Percentiles rank a stretch among this genome's conserved stretches.
Evolutionary conservation across 768 basidiomycete species (phyloP).

Genomic region (Collybiopsis luxurians): DNA sequence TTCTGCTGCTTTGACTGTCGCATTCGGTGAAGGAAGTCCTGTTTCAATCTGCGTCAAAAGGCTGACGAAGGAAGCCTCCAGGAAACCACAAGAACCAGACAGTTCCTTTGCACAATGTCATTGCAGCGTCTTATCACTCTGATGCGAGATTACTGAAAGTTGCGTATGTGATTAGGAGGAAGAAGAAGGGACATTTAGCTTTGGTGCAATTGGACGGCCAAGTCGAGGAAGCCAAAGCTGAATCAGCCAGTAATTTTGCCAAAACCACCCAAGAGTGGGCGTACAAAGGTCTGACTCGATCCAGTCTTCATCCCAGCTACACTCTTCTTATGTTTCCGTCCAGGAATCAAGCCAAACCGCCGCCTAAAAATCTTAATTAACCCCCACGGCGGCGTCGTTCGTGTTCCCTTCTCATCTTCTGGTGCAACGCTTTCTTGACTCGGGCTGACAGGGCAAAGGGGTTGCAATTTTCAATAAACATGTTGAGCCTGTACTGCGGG

Average conservation of each 20-base stretch:
- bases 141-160: slow-evolving; percentile 38
- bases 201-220: slow-evolving; percentile 45
- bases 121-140: slow-evolving; percentile 44
- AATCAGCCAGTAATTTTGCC: slow-evolving; percentile 48
- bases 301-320: not conserved
- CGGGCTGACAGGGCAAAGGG: slow-evolving; percentile 55
- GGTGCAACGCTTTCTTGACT: slow-evolving; percentile 1
- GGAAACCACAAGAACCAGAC: slow-evolving; percentile 13
- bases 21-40: no score
- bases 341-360: slow-evolving; percentile 54
- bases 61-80: not conserved
- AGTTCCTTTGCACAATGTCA: slow-evolving; percentile 47
- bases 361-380: slow-evolving; percentile 73
- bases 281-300: slow-evolving; percentile 53
- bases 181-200: slow-evolving; percentile 33
- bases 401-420: slow-evolving; percentile 19
- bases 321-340: slow-evolving; percentile 13
- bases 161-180: slow-evolving; percentile 47
- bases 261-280: slow-evolving; percentile 50
- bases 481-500: slow-evolving; percentile 70
- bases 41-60: no score
- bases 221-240: slow-evolving; percentile 30
- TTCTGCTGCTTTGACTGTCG: not conserved
- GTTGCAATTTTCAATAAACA: slow-evolving; percentile 47
- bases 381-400: slow-evolving; percentile 74